Percentiles rank a stretch among this genome's conserved stretches.
These are phyloP conservation scores for Blastocystis sp. DNA, from an alignment of 352 stramenopile species.

Conservation along the genomic window DNA sequence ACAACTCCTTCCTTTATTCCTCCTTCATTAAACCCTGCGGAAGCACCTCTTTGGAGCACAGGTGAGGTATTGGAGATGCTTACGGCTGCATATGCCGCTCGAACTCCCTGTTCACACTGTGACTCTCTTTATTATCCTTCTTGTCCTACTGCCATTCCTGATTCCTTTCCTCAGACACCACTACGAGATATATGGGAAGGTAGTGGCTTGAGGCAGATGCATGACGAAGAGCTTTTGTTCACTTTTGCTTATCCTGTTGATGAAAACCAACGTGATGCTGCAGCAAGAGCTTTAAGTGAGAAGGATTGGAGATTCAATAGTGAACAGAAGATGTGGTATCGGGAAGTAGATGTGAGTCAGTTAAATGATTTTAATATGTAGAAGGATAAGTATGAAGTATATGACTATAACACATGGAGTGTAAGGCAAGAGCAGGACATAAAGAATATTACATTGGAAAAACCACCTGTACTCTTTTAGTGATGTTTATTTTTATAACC, in stretches of 20 bases:
- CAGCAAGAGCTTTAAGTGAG: background rate
- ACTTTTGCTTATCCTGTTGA: background rate
- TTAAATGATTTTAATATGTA: background rate
- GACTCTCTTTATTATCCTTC: background rate
- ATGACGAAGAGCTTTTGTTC: background rate
- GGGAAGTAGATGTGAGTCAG: slow-evolving; percentile 1
- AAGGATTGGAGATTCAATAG: slow-evolving; percentile 42
- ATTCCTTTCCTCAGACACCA: slow-evolving; percentile 40
- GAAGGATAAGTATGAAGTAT: background rate
- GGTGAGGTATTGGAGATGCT: slow-evolving; percentile 14
- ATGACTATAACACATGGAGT: slow-evolving; percentile 28
- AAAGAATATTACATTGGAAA: background rate
- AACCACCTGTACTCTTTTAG: background rate
- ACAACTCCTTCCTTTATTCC: background rate
- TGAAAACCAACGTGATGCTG: background rate
- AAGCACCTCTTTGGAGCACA: background rate
- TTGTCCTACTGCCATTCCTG: background rate
- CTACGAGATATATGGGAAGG: background rate
- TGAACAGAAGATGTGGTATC: background rate
- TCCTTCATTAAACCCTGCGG: background rate
- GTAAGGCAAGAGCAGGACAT: background rate
- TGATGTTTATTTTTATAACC: background rate
- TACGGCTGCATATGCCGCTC: background rate
- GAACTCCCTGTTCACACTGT: background rate
- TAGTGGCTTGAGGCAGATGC: background rate